Base-by-base conservation (phyloP, 1,284 basidiomycete genomes). In the Ustilago esculenta region DNA sequence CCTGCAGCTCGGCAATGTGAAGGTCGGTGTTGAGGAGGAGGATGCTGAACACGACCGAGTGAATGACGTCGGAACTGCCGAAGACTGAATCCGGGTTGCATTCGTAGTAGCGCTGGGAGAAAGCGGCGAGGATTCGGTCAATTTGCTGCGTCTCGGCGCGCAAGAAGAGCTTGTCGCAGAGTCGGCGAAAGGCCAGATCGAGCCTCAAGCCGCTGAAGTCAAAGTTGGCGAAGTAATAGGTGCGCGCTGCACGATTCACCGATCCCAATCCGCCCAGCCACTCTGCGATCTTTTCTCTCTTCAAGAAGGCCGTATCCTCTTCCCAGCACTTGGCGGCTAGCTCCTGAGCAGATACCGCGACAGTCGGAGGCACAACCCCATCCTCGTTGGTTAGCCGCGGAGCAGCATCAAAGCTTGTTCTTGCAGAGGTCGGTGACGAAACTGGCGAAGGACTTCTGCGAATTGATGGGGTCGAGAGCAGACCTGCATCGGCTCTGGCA, bases 111-210 rank as follows among this genome's bases (percentile, higher is more conserved):
- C 92, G 87, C 40, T 88, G 85, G 65, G 90, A 91, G 77, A 98
- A 98, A 63, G 90, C 90, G 70, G 91, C 91, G 17, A 99, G 86
- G 72, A 99, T 96, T 36, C 95, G 89, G 82, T 98, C 96, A 33
- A 99, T 90, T 83, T 98, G 94, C 81, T 98, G 96, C 0, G 95
- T 96, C 84, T 99, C 95, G 2, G 90, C 95, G 80, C 93, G 94
- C 57, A 98, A 86, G 82, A 88, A 96, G 4, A 99, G 86, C 81
- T 95, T 96, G 20, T 88, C 88, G 81, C 94, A 98, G 5, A 99
- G 84, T 27, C 88, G 88, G 56, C 94, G 87, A 83, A 99, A 96
- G 2, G 95, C 94, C 54, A 88, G 85, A 80, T 98, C 95, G 21
- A 98, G 85, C 54, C 92, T 86, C 67, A 94, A 81, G 5, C 86